Base-by-base conservation (phyloP, 2,329 filamentous ascomycete species). In the Neurospora crassa region DNA sequence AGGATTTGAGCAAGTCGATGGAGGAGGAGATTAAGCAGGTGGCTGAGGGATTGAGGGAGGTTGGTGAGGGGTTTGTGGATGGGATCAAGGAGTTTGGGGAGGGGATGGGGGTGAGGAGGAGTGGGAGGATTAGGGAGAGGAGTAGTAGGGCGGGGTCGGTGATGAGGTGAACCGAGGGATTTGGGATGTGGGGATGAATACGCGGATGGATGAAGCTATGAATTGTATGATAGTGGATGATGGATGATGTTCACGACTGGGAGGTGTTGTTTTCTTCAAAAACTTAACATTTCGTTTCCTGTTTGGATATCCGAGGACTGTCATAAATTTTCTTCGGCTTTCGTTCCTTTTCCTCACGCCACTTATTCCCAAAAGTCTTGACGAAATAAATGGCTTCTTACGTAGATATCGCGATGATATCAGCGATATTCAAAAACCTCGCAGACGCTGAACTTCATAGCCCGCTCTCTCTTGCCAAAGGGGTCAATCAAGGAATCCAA, bases 51-150 rank as follows among this genome's bases (percentile, higher is more conserved):
- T 2, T 63, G 53, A 34, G 53, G 76, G 76, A 88, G 29, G 83
- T 82, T 67, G 83, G 84, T 40, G 87, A 89, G 78, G 85, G 84
- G 34, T 83, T 86, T 68, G 88, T 87, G 79, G 85, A 87, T 77
- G 80, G 83, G 67, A 79, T 88, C 8, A 82, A 83, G 76, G 84
- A 82, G 68, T 76, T 80, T 67, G 77, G 79, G 41, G 76, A 78
- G 43, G 78, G 77, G 47, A 79, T 79, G 12, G 78, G 78, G 43
- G 67, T 78, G 67, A 78, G 78, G 73, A 80, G 77, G 74, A 75
- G 74, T 24, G 63, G 45, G 40, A 72, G 71, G 71, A 72, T 70
- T 29, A 70, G 72, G 71, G 72, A 76, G 69, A 76, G 77, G 71
- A 74, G 75, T 42, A 75, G 76, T 42, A 80, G 76, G 73, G 53